phyloP scores from a whole-genome alignment of 805 yeast species.

The Metschnikowia orientalis region DNA sequence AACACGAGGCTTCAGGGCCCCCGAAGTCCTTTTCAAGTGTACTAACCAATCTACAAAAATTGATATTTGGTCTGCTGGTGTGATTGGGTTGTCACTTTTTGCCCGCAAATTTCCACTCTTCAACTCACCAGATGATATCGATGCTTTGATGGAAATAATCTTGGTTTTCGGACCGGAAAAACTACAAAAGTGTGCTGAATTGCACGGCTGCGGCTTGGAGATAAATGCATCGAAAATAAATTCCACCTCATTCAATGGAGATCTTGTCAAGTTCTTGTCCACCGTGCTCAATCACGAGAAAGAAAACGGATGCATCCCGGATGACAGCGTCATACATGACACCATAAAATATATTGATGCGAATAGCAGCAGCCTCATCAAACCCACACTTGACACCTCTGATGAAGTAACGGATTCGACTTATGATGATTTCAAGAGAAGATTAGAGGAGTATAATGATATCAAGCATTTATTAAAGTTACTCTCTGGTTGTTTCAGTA shows the following conservation, averaged over 20 bases:
- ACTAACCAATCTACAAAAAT: conserved; percentile 75
- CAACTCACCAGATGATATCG: conserved; percentile 89
- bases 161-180: conserved; percentile 71
- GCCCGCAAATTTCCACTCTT: conserved; percentile 86
- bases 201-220: conserved; percentile 88
- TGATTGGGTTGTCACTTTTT: conserved; percentile 73
- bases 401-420: conserved; percentile 13
- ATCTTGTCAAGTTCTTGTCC: conserved; percentile 28
- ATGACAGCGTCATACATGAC: conserved; percentile 68
- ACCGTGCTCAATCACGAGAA: conserved; percentile 37
- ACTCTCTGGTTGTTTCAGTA: conserved; percentile 51
- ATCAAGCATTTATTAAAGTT: conserved; percentile 50
- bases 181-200: conserved; percentile 69
- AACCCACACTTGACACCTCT: conserved; percentile 18
- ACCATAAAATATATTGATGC: conserved; percentile 48
- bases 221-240: conserved; percentile 24
- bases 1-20: conserved; percentile 91
- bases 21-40: conserved; percentile 86
- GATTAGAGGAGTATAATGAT: conserved; percentile 31
- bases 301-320: conserved; percentile 59
- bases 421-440: conserved; percentile 16
- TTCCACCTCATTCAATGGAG: conserved; percentile 24
- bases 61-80: conserved; percentile 93
- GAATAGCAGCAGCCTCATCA: conserved; percentile 31
- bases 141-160: conserved; percentile 82